phyloP scores from a whole-genome alignment of 495 filamentous ascomycete genomes.

The Aspergillus sclerotioniger region DNA sequence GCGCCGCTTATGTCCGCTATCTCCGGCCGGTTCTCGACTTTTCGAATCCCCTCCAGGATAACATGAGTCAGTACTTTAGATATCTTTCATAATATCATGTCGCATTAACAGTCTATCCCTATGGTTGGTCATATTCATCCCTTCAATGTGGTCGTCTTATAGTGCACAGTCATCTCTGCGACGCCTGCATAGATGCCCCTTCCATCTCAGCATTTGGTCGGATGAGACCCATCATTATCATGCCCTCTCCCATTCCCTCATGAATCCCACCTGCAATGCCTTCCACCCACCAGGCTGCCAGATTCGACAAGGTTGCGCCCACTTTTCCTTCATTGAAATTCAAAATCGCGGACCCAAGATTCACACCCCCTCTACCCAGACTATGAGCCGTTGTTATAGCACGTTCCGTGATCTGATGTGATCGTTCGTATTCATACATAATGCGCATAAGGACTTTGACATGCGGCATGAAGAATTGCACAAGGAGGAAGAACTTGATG shows the following conservation, averaged over 20 bases:
- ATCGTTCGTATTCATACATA: constrained; percentile 61
- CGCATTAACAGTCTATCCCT: background rate
- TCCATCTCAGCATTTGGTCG: constrained; percentile 28
- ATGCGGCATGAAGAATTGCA: constrained; percentile 59
- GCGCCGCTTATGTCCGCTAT: constrained; percentile 8
- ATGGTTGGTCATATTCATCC: background rate
- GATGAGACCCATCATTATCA: constrained; percentile 46
- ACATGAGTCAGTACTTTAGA: no score
- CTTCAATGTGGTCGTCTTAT: background rate
- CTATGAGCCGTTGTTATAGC: constrained; percentile 49
- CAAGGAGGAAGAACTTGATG: constrained; percentile 53
- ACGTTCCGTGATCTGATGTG: constrained; percentile 57
- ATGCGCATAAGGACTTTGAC: constrained; percentile 49
- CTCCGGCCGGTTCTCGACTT: background rate
- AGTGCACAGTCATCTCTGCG: background rate
- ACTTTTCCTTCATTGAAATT: constrained; percentile 57
- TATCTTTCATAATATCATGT: background rate
- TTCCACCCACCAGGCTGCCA: constrained; percentile 56
- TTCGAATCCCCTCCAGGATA: no score
- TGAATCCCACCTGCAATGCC: constrained; percentile 60
- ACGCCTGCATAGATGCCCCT: constrained; percentile 11
- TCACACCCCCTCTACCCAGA: constrained; percentile 50
- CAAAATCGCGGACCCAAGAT: constrained; percentile 47
- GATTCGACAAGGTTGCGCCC: constrained; percentile 48
- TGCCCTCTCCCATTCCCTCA: constrained; percentile 62